Evolutionary conservation across 2,329 filamentous ascomycete species (phyloP).

Genomic region (Diplodia sapinea): DNA sequence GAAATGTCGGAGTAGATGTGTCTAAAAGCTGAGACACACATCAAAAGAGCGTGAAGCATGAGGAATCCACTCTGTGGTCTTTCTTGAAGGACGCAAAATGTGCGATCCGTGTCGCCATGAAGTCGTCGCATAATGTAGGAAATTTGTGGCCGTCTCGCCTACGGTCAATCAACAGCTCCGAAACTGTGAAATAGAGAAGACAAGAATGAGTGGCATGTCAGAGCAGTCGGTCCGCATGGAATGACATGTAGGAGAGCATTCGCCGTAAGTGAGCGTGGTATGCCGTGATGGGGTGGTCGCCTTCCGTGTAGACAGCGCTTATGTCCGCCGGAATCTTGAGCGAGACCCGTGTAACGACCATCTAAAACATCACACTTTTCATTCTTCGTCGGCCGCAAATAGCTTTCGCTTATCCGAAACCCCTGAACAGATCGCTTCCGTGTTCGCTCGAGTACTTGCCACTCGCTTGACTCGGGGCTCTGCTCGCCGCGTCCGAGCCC

Average conservation of each 20-base stretch:
- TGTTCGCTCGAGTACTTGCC: slow-evolving; percentile 24
- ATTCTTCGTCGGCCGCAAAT: slow-evolving; percentile 2
- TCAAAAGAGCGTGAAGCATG: neutral
- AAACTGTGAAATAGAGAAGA: slow-evolving; percentile 4
- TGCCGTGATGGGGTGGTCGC: slow-evolving; percentile 8
- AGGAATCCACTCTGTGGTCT: neutral
- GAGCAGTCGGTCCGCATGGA: slow-evolving; percentile 7
- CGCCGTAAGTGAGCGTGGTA: slow-evolving; percentile 9
- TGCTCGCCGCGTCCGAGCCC: slow-evolving; percentile 19
- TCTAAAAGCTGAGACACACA: neutral
- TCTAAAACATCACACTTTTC: slow-evolving; percentile 16
- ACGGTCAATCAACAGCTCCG: neutral
- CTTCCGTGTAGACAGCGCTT: neutral
- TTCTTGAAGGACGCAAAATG: neutral
- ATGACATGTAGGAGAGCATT: slow-evolving; percentile 6
- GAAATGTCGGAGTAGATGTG: neutral
- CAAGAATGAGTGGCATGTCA: neutral
- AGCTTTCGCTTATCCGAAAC: slow-evolving; percentile 21
- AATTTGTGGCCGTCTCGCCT: neutral
- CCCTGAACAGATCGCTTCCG: slow-evolving; percentile 28
- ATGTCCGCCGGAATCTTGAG: neutral
- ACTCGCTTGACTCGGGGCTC: slow-evolving; percentile 23
- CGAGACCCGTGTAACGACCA: slow-evolving; percentile 14
- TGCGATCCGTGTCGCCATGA: neutral
- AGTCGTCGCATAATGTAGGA: neutral